Conservation (phyloP, 495 filamentous ascomycete species). For the Alectoria sarmentosa region DNA sequence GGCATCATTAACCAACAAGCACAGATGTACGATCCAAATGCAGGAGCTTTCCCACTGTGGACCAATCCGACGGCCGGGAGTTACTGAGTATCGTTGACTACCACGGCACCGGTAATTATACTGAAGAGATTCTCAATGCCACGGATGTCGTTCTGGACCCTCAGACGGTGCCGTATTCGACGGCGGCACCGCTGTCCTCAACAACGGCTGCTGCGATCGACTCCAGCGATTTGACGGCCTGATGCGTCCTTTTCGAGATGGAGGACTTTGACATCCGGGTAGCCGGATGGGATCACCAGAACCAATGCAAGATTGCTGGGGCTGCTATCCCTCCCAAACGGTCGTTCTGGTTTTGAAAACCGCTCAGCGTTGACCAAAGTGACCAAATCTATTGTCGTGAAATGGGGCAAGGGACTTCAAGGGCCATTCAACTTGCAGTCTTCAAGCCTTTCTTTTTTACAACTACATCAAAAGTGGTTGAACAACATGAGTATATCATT, state of each 20-base stretch:
- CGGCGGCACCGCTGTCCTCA: not conserved
- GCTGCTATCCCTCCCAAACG: not conserved
- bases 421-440: no score
- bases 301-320: not conserved
- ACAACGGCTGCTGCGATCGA: not conserved
- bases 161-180: not conserved
- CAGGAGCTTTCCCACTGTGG: no score
- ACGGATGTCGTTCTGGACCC: not conserved
- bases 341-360: not conserved
- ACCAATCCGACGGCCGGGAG: no score
- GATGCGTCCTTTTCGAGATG: not conserved
- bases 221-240: not conserved
- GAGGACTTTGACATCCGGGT: not conserved
- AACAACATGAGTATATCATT: not conserved
- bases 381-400: no score
- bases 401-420: no score
- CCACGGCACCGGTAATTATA: no score
- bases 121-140: no score
- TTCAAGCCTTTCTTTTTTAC: not conserved
- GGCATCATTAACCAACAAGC: no score
- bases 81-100: no score
- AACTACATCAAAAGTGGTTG: not conserved
- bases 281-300: not conserved
- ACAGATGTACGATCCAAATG: no score
- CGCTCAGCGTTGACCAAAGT: no score